Conservation (phyloP, 495 filamentous ascomycete genomes). For the Podospora didyma region DNA sequence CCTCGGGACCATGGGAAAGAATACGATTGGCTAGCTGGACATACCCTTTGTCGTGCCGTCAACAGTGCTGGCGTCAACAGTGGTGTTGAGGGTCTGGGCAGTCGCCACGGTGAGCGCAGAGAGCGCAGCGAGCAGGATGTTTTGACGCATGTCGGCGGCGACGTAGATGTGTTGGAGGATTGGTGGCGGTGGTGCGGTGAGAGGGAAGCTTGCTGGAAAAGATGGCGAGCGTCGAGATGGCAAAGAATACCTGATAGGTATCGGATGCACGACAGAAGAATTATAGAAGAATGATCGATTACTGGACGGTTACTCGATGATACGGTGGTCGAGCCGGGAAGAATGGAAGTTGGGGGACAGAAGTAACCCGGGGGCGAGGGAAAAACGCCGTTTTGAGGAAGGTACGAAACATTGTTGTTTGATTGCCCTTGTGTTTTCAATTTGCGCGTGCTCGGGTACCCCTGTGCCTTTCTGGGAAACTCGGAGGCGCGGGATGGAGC, state of each 20-base stretch:
- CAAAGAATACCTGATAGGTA: not conserved
- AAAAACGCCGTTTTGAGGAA: slow-evolving; percentile 20
- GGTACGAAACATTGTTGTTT: slow-evolving; percentile 23
- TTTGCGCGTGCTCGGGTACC: slow-evolving; percentile 9
- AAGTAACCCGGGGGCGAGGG: slow-evolving; percentile 7
- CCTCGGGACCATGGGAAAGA: not conserved
- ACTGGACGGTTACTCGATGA: not conserved
- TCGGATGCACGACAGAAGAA: not conserved
- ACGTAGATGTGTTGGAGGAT: not conserved
- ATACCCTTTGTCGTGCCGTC: slow-evolving; percentile 15
- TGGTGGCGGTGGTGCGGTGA: not conserved
- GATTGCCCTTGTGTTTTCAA: slow-evolving; percentile 22
- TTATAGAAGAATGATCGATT: not conserved
- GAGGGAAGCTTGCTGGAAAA: not conserved
- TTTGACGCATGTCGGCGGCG: slow-evolving; percentile 26
- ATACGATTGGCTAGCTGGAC: not conserved
- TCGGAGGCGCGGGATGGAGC: slow-evolving; percentile 22
- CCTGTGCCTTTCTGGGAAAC: slow-evolving; percentile 14
- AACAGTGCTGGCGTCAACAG: slow-evolving; percentile 23
- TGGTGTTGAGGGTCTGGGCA: slow-evolving; percentile 31
- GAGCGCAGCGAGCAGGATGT: slow-evolving; percentile 27
- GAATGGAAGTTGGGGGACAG: not conserved
- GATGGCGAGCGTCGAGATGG: not conserved
- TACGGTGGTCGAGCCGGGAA: not conserved
- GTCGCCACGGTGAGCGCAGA: slow-evolving; percentile 24